Evolutionary conservation across 805 yeast genomes (phyloP), one percentile per base, ranked within the genome.

Genomic region (Teunomyces aglyptinius): DNA sequence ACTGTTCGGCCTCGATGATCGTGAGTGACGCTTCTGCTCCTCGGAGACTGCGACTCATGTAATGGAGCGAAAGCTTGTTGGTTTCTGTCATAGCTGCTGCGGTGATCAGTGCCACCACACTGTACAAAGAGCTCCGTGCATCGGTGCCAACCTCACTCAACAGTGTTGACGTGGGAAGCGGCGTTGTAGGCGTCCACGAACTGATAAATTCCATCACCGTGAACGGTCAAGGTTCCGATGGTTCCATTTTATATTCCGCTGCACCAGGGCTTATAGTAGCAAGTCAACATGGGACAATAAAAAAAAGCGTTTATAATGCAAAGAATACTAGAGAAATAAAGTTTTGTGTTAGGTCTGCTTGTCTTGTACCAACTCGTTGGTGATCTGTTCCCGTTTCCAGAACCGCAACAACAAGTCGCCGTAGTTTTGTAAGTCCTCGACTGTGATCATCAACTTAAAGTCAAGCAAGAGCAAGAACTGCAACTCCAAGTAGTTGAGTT

Each of bases 391-490:
- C 41, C 89, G 67, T 58, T 78, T 81, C 94, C 96, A 89, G 64
- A 89, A 92, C 64, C 86, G 81, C 59, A 87, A 71, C 58, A 92
- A 72, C 46, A 91, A 72, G 63, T 89, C 96, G 8, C 96, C 97
- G 64, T 92, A 92, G 54, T 86, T 77, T 59, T 90, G 96, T 58
- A 92, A 74, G 63, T 94, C 99, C 61, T 91, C 96, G 11, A 87
- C 85, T 28, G 89, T 85, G 38, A 94, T 88, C 82, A 91, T 80
- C 50, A 92, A 73, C 61, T 85, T 83, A 67, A 94, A 92, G 67
- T 94, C 97, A 43, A 90, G 76, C 49, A 92, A 71, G 42, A 91
- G 66, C 55, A 92, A 70, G 61, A 94, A 91, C 63, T 92, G 97
- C 39, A 94, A 71, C 65, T 94, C 99, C 54, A 94, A 73, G 66